These are phyloP conservation scores for Rhododendron molle DNA, from an alignment of 148 eudicot species.

Conservation along the genomic window DNA sequence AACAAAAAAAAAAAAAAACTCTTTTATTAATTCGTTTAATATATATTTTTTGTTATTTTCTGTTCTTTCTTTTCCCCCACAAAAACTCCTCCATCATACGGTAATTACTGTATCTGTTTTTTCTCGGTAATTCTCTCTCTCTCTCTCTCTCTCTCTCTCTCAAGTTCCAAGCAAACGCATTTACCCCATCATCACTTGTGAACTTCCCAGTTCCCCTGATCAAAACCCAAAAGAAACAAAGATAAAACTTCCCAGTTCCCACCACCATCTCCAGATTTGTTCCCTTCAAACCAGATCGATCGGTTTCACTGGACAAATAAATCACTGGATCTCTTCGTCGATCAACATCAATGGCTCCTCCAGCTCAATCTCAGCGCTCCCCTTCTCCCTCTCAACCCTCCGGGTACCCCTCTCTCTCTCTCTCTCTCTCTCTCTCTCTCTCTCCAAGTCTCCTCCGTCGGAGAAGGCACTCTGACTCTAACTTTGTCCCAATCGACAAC, in stretches of 20 bases:
- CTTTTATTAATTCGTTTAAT: no score
- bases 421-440: not conserved
- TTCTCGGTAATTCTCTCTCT: no score
- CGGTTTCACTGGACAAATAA: not conserved
- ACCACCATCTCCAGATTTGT: not conserved
- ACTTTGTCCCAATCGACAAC: not conserved
- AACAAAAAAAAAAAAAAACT: no score
- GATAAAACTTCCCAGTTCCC: no score
- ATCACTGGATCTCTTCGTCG: not conserved
- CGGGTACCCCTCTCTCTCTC: constrained; percentile 65
- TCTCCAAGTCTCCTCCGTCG: not conserved
- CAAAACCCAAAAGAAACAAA: no score
- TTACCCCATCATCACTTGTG: not conserved
- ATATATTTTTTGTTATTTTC: no score
- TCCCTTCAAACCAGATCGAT: not conserved
- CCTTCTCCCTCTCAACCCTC: constrained; percentile 96
- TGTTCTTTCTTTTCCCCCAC: no score
- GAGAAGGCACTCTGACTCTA: constrained; percentile 1
- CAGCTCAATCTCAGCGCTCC: constrained; percentile 70
- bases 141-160: no score
- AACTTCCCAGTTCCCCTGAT: not conserved
- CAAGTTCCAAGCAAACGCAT: no score
- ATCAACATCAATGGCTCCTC: constrained; percentile 57
- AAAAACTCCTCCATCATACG: no score
- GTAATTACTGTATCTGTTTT: no score